Evolutionary conservation across 345 rosid species (phyloP).

Genomic region (Murraya paniculata): DNA sequence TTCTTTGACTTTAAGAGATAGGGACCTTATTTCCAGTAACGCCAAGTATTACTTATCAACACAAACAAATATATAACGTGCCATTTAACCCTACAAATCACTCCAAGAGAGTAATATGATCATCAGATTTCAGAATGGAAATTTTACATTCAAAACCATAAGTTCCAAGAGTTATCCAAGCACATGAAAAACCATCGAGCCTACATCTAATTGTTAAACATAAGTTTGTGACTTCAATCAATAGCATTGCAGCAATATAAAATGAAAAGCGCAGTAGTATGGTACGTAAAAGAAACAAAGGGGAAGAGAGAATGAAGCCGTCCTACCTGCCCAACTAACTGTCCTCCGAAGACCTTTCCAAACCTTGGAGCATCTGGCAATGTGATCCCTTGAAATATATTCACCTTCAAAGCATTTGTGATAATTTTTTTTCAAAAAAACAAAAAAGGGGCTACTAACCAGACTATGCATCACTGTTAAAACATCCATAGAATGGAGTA

Average conservation of each 20-base stretch:
- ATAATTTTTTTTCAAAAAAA: too few relatives aligned
- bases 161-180: background rate
- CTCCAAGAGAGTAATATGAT: background rate
- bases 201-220: background rate
- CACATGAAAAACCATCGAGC: background rate
- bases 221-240: background rate
- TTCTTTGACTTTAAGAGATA: background rate
- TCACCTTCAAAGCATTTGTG: constrained; percentile 47
- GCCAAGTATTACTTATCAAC: background rate
- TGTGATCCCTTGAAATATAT: constrained; percentile 82
- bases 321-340: constrained; percentile 84
- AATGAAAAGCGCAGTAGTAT: background rate
- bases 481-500: background rate
- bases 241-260: background rate
- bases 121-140: background rate
- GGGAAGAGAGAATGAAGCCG: background rate
- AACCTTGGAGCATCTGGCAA: constrained; percentile 84
- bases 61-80: background rate
- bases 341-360: constrained; percentile 97
- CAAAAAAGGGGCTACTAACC: background rate
- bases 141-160: background rate
- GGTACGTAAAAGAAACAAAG: background rate
- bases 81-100: background rate
- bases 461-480: background rate
- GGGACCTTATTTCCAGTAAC: background rate